Base-by-base conservation (phyloP, 225 moss, liverwort and hornwort species). In the Physcomitrellopsis africana region DNA sequence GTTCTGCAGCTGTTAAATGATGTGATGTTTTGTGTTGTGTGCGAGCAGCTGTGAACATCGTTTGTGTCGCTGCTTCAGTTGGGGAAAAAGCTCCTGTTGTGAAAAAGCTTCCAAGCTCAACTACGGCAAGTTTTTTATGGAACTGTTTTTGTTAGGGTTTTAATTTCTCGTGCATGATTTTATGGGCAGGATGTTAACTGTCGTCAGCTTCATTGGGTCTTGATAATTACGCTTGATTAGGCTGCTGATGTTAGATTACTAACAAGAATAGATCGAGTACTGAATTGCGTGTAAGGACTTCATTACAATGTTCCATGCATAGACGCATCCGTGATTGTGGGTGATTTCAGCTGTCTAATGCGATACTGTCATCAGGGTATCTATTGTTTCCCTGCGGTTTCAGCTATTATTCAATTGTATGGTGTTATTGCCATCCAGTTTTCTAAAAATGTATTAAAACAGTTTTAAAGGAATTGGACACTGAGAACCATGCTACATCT, bases 21-120 rank as follows among this genome's bases (percentile, higher is more conserved):
- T 55, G 32, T 58, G 77, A 16, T 51, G 58, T 79, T 46, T 63
- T 43, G 9, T 76, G 32, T 24, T 73, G 68, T 80, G 83, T 51
- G 60, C 47, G 32, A 65, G 49, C 81, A 89, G 89, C 81, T 75
- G 81, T 89, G 60, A 77, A 51, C 43, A 69, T 89, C 11, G 69
- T 69, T n/a, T 89, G 89, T 68, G 84, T 86, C 10, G 89, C 89
- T 67, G 75, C 82, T 72, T 81, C 86, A 9, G 72, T 80, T 58
- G 89, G 89, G 27, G 89, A 78, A 75, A 86, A 78, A 61, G 80
- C 80, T 68, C 75, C 82, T 68, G 32, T 86, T 56, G 77, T 76
- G 75, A 89, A 82, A 75, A 89, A 82, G 78, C 83, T 89, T 58
- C 89, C 86, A 43, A 80, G 80, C 72, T 81, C 89, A 68, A 89